Conservation (phyloP, 345 rosid genomes). For the Populus simonii region DNA sequence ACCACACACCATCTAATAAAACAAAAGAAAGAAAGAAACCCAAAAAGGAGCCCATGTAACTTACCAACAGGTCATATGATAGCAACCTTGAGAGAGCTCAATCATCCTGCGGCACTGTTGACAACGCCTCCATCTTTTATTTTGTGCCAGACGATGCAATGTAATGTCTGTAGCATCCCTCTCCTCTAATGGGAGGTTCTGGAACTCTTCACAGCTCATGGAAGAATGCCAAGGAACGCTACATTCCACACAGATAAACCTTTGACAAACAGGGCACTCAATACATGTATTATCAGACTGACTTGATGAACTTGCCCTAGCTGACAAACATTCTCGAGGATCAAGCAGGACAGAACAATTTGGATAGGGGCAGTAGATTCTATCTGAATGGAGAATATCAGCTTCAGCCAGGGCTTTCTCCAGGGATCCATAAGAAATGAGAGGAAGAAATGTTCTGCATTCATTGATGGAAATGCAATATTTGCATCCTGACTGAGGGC, state of each 20-base stretch:
- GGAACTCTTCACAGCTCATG: conserved; percentile 82
- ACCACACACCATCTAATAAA: neutral
- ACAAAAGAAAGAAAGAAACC: neutral
- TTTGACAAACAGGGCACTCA: conserved; percentile 86
- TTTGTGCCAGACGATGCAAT: conserved; percentile 74
- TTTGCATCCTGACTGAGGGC: conserved; percentile 87
- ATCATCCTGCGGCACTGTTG: conserved; percentile 90
- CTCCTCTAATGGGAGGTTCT: conserved; percentile 76
- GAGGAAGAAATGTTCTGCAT: conserved; percentile 72
- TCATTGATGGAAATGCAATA: conserved; percentile 58
- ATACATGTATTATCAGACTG: conserved; percentile 60
- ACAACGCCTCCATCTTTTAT: conserved; percentile 90
- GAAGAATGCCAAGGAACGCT: conserved; percentile 94
- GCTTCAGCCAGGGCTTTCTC: conserved; percentile 71
- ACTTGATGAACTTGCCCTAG: conserved; percentile 76
- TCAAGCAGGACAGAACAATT: conserved; percentile 79
- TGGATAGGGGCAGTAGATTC: conserved; percentile 85
- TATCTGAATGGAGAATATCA: conserved; percentile 45
- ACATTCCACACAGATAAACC: conserved; percentile 83
- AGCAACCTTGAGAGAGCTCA: conserved; percentile 88
- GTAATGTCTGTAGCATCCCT: conserved; percentile 80
- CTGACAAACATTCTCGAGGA: conserved; percentile 63
- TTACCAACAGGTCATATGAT: conserved; percentile 97
- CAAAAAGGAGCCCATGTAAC: conserved; percentile 5
- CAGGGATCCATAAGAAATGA: conserved; percentile 50